Conservation (phyloP, 2,329 filamentous ascomycete genomes). For the Thelonectria rubi region DNA sequence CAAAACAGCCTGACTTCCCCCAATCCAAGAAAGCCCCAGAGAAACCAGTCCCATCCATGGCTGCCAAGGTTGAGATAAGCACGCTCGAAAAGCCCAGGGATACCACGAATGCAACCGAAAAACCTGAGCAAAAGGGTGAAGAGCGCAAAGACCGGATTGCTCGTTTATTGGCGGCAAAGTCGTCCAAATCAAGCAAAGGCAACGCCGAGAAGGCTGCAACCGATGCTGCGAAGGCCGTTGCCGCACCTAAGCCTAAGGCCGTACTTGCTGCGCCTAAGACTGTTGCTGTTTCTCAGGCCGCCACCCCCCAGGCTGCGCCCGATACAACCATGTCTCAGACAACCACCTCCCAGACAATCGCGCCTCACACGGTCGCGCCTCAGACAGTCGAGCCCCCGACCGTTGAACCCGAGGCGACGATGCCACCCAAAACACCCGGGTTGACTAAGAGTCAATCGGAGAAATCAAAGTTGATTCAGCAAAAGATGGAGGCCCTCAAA, state of each 20-base stretch:
- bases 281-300: background rate
- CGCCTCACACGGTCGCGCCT: too few relatives aligned
- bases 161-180: slow-evolving; percentile 77
- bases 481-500: slow-evolving; percentile 80
- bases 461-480: slow-evolving; percentile 77
- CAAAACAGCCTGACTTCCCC: slow-evolving; percentile 1
- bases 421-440: slow-evolving; percentile 50
- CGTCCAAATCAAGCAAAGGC: slow-evolving; percentile 56
- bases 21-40: background rate
- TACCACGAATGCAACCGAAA: slow-evolving; percentile 52
- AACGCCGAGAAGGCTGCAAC: slow-evolving; percentile 3
- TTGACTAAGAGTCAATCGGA: slow-evolving; percentile 59
- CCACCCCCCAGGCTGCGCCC: background rate
- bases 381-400: background rate
- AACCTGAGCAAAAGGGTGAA: slow-evolving; percentile 60
- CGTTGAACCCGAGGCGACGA: background rate
- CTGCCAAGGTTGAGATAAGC: background rate
- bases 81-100: background rate
- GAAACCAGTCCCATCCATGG: background rate
- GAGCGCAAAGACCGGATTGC: slow-evolving; percentile 82
- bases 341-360: too few relatives aligned
- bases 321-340: too few relatives aligned
- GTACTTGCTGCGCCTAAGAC: background rate
- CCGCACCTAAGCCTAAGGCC: background rate
- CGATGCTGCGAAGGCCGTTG: background rate